Evolutionary conservation across 768 basidiomycete species (phyloP), one percentile per base, ranked within the genome.

Genomic region (Trametes cubensis): DNA sequence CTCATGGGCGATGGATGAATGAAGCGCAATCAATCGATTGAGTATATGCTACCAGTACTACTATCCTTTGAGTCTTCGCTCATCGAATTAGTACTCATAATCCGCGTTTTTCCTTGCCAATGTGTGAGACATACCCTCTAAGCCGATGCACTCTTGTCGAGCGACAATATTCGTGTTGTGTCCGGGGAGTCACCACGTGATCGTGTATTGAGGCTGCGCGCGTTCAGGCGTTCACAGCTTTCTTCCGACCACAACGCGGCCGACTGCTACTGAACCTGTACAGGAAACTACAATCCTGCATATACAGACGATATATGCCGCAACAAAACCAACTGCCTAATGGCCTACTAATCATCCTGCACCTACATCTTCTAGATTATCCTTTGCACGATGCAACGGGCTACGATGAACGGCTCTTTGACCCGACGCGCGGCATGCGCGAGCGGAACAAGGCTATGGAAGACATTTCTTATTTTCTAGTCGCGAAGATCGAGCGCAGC

Each of bases 371-470:
- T 14, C 73, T 86, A 18, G 74, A 79, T 57, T 83, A 82, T 67
- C 81, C 82, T 0, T 67, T 77, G 18, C 77, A 76, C 0, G 79
- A 83, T 61, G 76, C 77, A 17, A 70, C 80, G 5, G 80, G 81
- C 70, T 85, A 83, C 64, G 80, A 83, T 66, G 77, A 80, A 57
- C 71, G 79, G 56, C 64, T 84, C 11, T 83, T 85, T 69, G 74
- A 82, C 61, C 61, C 79, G 15, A 75, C 71, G 25, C 68, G 70
- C 46, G 81, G 83, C 17, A 69, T 85, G 53, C 78, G 82, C 21
- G 82, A 85, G 64, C 78, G 85, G 23, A 78, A 71, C 13, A 83
- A 78, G 63, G 72, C 74, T 4, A 80, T 84, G 78, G 83, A 86
- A 66, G 82, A 85, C 57, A 69, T 84, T 25, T 69, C 72, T 20